Conservation (phyloP, 2,329 filamentous ascomycete genomes). For the Epichloe scottii region DNA sequence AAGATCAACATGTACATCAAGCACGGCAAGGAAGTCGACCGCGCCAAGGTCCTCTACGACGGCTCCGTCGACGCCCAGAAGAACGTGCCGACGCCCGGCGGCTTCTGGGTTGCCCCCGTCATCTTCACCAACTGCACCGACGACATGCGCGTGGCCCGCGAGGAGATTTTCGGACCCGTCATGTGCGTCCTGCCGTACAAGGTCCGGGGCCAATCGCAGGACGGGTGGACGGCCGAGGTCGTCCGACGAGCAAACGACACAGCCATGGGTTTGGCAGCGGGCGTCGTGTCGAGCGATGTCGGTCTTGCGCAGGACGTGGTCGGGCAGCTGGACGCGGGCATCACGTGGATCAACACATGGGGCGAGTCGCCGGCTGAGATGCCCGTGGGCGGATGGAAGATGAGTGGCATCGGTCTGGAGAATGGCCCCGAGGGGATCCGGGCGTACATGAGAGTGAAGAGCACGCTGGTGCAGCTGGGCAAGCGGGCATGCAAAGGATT, state of each 20-base stretch:
- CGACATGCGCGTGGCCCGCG: constrained; percentile 62
- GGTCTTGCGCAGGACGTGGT: constrained; percentile 62
- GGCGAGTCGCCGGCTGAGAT: constrained; percentile 87
- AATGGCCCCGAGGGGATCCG: constrained; percentile 70
- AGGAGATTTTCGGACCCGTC: constrained; percentile 85
- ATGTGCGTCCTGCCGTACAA: constrained; percentile 70
- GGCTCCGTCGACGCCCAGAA: constrained; percentile 45
- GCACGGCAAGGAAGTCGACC: constrained; percentile 61
- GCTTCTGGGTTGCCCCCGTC: constrained; percentile 78
- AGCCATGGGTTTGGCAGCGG: constrained; percentile 66
- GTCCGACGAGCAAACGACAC: constrained; percentile 65
- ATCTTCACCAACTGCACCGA: constrained; percentile 81
- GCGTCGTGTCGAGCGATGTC: constrained; percentile 68
- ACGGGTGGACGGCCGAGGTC: constrained; percentile 48
- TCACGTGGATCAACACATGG: constrained; percentile 91
- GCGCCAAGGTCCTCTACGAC: constrained; percentile 61
- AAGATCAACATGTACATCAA: constrained; percentile 70
- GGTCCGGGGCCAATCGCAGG: constrained; percentile 21
- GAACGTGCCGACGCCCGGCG: constrained; percentile 39
- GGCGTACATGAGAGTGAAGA: constrained; percentile 79
- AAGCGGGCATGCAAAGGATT: constrained; percentile 48
- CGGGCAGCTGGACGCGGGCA: constrained; percentile 62
- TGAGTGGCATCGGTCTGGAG: constrained; percentile 77
- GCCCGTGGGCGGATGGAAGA: constrained; percentile 86
- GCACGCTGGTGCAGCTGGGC: constrained; percentile 73